Evolutionary conservation across 1,284 basidiomycete genomes (phyloP), one percentile per base, ranked within the genome.

Genomic region (Xerocomus minutiporus): DNA sequence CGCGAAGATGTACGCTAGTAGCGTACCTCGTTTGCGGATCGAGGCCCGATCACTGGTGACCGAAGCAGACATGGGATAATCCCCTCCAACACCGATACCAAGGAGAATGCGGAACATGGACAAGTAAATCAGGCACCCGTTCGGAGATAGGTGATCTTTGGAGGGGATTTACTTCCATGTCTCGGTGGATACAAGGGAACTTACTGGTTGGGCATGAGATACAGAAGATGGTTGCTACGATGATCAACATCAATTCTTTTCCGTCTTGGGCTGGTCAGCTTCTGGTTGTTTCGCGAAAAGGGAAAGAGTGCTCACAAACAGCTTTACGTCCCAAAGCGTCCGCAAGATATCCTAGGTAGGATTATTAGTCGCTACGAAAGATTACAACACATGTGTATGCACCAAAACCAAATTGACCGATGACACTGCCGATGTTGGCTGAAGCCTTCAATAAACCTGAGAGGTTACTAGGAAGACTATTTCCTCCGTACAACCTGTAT

Each of bases 41-140:
- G 81, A 81, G 2, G 88, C 75, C 20, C 86, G 79, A 62, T 91
- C 89, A n/a, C 77, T 79, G 3, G 83, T 80, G 52, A 87, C 72
- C n/a, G 80, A 79, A 3, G 85, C 84, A 7, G 79, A 82, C 84
- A 91, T 86, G 12, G 89, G 89, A 66, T 91, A 91, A 69, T 93
- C 90, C 26, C 88, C 90, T 26, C 90, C 90, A 5, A 92, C 86
- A 32, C 86, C 87, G 17, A 89, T 71, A 0, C 86, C 87, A 44
- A 89, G 80, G 17, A 91, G 64, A 51, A 88, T 86, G 29, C 88
- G 83, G 68, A 81, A 90, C 9, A 81, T 66, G 25, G 74, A 75
- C 9, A 88, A 72, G 65, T 84, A 88, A 56, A 86, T 79, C 50
- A 88, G 71, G 20, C 67, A 73, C 17, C 67, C 58, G 36, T 77